Evolutionary conservation across 108 stramenopile species (phyloP), one percentile per base, ranked within the genome.

Genomic region (Nitzschia putrida): DNA sequence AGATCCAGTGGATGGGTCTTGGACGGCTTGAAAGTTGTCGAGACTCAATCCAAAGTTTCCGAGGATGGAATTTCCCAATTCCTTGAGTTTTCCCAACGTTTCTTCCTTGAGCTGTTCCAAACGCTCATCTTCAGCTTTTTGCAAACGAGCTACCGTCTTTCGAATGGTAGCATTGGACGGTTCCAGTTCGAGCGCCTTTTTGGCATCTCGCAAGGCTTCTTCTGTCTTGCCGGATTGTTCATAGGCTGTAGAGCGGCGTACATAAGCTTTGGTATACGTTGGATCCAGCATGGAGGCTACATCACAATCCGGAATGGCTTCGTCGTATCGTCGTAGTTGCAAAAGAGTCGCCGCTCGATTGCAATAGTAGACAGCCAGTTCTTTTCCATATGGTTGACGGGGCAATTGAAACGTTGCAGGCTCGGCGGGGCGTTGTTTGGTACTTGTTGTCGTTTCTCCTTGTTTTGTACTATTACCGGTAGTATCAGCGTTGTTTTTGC

Each of bases 11-110:
- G 84, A 88, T 9, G 96, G 96, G 80, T 99, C 97, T 86, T 99
- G 90, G 8, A 91, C 82, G 34, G 97, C 83, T 73, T 96, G 74
- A 66, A 99, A 99, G 66, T 99, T 99, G 72, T 99, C 97, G 60
- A 97, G 57, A 55, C 89, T 92, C 79, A 99, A 65, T 11, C 98
- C 98, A 82, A 99, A 99, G 67, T 97, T 94, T 20, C 96, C 91
- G 20, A 99, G 75, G 8, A 99, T 64, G 21, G 74, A 77, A 72
- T 99, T 98, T n/a, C 98, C 98, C 57, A 99, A 78, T 38, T 99
- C 97, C 76, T 98, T 99, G 44, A 99, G 83, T 68, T 99, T 97
- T 21, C 80, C 90, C 78, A 97, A 68, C 20, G 96, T 97, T 57
- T 98, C 96, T 53, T 72, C 87, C 72, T 98, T 97, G 21, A 98